A percentile compares a stretch with the other conserved stretches of the same genome.
These are phyloP conservation scores for Ophiocordyceps robertsii DNA, from an alignment of 2,329 filamentous ascomycete species.

Conservation along the genomic window DNA sequence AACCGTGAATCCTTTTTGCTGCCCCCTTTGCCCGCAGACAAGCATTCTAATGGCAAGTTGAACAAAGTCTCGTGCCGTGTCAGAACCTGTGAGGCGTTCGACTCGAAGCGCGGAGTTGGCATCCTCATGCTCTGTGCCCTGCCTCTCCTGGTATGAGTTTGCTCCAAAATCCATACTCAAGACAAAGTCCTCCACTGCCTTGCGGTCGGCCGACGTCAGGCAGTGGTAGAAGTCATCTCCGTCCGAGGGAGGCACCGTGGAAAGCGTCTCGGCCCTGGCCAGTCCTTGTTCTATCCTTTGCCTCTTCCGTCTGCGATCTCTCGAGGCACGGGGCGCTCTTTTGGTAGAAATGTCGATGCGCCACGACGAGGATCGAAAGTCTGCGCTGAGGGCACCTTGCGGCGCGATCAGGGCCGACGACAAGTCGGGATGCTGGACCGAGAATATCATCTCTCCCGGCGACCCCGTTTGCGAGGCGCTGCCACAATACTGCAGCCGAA, in stretches of 20 bases:
- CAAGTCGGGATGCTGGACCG: conserved; percentile 21
- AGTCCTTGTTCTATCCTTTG: conserved; percentile 3
- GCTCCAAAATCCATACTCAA: conserved; percentile 7
- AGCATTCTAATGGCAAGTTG: conserved; percentile 12
- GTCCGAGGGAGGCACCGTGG: not conserved
- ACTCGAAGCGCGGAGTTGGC: not conserved
- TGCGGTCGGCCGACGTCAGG: conserved; percentile 11
- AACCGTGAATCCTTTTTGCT: conserved; percentile 9
- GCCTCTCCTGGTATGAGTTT: not conserved
- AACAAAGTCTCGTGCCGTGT: conserved; percentile 2
- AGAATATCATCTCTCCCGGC: conserved; percentile 14
- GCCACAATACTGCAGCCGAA: conserved; percentile 12
- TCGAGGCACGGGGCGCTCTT: not conserved
- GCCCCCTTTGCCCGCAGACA: conserved; percentile 11
- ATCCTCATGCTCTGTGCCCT: not conserved
- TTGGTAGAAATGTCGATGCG: conserved; percentile 10
- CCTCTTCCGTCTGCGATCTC: not conserved
- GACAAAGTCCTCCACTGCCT: conserved; percentile 16
- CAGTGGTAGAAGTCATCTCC: conserved; percentile 1
- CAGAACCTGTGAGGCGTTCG: not conserved
- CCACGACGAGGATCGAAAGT: conserved; percentile 14
- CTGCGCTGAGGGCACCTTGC: conserved; percentile 8
- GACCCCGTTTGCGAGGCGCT: conserved; percentile 1
- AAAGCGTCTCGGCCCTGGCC: not conserved
- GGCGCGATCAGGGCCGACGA: conserved; percentile 17